Base-by-base conservation (phyloP, 2,329 filamentous ascomycete genomes). In the Lachnellula suecica region DNA sequence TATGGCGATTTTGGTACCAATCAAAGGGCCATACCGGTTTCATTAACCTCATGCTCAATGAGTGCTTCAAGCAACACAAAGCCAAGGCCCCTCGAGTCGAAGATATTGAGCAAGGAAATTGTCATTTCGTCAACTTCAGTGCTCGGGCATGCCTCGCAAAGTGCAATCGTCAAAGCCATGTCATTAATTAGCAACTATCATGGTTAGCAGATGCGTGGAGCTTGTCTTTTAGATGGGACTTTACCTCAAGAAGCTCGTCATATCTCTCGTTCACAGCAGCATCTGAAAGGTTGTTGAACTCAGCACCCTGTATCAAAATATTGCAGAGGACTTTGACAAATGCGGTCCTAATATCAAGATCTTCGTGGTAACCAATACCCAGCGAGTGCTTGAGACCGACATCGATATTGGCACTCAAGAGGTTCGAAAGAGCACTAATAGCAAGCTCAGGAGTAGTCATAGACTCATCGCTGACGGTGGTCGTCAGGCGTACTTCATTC, bases 291-390 rank as follows among this genome's bases (percentile, higher is more conserved):
- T 84, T 85, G 62, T 79, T 87, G 63, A 88, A 88, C 64, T 88
- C 85, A 1, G 84, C 87, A 31, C 85, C 85, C 63, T 88, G 85
- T n/a, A 85, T 78, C 15, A 88, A 68, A 48, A 88, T 87, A 63
- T 88, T 88, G 64, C 83, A 86, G 5, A 88, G 73, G 15, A 88
- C 85, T 58, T 83, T 85, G 54, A 88, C 79, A 63, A 88, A 88
- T 2, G 85, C 85, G 4, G 83, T 87, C 47, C 85, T 77, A 52
- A 88, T 87, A 59, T 87, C 83, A 27, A 85, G 73, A 60, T 87
- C 86, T 60, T 87, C 83, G 61, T 88, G 83, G 62, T 88, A 88
- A 11, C 85, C 85, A 53, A 88, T 87, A 54, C 81, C 84, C 13
- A 88, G 70, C 2, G 84, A 87, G 64, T 87, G 83, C 63, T 88